Evolutionary conservation across 2,329 filamentous ascomycete species (phyloP).

Genomic region (Fusarium torreyae): DNA sequence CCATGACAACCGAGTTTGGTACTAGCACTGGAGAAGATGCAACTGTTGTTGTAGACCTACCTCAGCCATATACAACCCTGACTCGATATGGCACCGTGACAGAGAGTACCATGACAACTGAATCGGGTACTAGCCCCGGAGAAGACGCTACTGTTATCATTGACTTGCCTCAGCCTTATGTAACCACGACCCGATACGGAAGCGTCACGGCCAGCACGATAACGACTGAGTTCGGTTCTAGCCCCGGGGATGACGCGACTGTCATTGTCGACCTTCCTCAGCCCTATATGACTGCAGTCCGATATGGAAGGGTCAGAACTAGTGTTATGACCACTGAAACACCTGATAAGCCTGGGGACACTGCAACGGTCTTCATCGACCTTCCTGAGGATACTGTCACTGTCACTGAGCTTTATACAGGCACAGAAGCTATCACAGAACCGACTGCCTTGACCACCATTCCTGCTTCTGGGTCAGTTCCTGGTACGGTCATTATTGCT

Average conservation of each 20-base stretch:
- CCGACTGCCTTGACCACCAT: neutral
- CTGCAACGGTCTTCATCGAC: constrained; percentile 5
- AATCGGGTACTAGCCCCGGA: neutral
- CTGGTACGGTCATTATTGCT: constrained; percentile 7
- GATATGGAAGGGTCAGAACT: neutral
- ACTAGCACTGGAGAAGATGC: neutral
- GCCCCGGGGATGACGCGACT: neutral
- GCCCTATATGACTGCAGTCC: neutral
- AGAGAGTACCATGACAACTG: neutral
- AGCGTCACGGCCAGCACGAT: neutral
- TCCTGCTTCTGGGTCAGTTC: neutral
- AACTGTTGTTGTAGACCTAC: neutral
- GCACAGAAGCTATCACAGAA: neutral
- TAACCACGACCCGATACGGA: neutral
- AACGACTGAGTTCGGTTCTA: neutral
- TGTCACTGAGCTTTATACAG: constrained; percentile 12
- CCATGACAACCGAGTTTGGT: neutral
- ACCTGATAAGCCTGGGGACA: neutral
- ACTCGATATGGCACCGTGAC: constrained; percentile 1
- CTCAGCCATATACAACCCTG: neutral
- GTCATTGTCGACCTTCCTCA: constrained; percentile 2
- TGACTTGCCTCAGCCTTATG: neutral
- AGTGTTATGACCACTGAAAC: neutral
- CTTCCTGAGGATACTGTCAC: constrained; percentile 6
- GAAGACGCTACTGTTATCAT: neutral